These are phyloP conservation scores for Trichosporon sp. DNA, from an alignment of 1,284 basidiomycete species.

Conservation along the genomic window DNA sequence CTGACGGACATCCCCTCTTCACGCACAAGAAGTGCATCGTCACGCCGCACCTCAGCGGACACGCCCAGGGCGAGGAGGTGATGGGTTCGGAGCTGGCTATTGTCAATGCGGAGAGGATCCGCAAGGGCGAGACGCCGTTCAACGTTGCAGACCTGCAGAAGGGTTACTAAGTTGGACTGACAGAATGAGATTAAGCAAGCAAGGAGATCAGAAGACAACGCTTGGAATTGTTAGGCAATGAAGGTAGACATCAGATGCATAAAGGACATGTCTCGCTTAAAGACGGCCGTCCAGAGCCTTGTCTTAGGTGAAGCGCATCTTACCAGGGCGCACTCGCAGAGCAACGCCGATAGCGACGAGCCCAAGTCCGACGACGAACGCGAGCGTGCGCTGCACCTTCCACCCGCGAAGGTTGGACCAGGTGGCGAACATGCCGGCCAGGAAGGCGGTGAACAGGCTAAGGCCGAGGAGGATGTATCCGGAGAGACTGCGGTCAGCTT, in stretches of 20 bases:
- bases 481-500: slow-evolving; percentile 26
- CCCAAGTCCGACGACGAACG: slow-evolving; percentile 38
- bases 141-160: slow-evolving; percentile 32
- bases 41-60: slow-evolving; percentile 36
- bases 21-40: slow-evolving; percentile 36
- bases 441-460: slow-evolving; percentile 34
- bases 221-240: no score
- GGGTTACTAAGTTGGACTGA: slow-evolving; percentile 28
- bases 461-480: slow-evolving; percentile 41
- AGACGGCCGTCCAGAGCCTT: no score
- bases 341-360: slow-evolving; percentile 33
- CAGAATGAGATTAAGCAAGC: no score
- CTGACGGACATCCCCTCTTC: slow-evolving; percentile 30
- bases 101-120: slow-evolving; percentile 35
- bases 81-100: slow-evolving; percentile 41
- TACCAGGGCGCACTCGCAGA: slow-evolving; percentile 30
- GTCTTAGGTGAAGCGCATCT: slow-evolving; percentile 27
- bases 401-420: slow-evolving; percentile 24
- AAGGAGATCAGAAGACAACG: background rate
- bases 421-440: slow-evolving; percentile 37
- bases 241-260: background rate
- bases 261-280: no score
- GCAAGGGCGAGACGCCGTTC: slow-evolving; percentile 23
- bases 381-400: slow-evolving; percentile 23
- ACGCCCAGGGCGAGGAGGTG: slow-evolving; percentile 35